phyloP scores from a whole-genome alignment of 2,329 filamentous ascomycete genomes.

The Hypoxylon sp. region DNA sequence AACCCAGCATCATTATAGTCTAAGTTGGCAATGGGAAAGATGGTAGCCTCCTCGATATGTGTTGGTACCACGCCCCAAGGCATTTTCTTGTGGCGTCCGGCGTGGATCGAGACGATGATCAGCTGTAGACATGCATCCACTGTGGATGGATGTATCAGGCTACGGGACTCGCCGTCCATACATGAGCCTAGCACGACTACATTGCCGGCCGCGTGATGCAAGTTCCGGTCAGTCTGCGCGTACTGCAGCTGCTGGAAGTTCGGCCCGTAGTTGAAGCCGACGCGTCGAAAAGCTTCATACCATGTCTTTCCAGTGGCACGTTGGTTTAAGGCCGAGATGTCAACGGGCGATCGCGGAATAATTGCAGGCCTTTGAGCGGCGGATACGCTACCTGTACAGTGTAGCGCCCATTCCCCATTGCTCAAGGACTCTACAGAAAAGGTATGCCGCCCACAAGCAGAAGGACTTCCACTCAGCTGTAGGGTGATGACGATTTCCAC shows the following conservation, averaged over 20 bases:
- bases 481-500: conserved; percentile 51
- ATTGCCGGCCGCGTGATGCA: conserved; percentile 13
- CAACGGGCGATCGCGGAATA: conserved; percentile 5
- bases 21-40: conserved; percentile 9
- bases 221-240: conserved; percentile 52
- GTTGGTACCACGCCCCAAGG: conserved; percentile 50
- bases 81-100: conserved; percentile 50
- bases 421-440: neutral
- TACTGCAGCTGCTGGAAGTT: conserved; percentile 56
- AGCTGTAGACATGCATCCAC: conserved; percentile 58
- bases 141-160: conserved; percentile 58
- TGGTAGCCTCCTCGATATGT: conserved; percentile 25
- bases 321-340: conserved; percentile 41
- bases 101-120: conserved; percentile 51
- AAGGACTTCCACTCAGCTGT: neutral
- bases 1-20: neutral
- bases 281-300: conserved; percentile 53
- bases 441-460: neutral
- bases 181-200: neutral
- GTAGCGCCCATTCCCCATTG: conserved; percentile 1
- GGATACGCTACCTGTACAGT: neutral
- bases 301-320: conserved; percentile 50
- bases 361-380: neutral
- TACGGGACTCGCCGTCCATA: conserved; percentile 55
- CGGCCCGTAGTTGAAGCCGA: conserved; percentile 58